Conservation (phyloP, 176 grass and related monocot species). For the Raddia guianensis region DNA sequence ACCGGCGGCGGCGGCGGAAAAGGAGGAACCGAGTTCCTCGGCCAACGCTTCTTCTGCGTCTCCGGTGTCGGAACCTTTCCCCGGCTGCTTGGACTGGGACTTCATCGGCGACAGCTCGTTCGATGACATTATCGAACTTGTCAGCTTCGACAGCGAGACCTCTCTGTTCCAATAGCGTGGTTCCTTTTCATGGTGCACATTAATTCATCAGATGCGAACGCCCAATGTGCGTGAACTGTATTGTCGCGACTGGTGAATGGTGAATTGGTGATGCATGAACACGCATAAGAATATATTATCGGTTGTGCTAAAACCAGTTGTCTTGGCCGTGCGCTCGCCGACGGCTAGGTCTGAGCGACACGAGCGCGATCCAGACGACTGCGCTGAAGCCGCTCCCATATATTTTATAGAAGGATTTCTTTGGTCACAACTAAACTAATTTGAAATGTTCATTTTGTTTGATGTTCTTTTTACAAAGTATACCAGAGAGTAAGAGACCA, state of each 20-base stretch:
- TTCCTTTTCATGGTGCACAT: neutral
- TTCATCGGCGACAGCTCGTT: conserved; percentile 7
- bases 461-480: no score
- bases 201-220: neutral
- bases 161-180: neutral
- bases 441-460: no score
- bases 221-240: neutral
- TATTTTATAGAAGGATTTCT: no score
- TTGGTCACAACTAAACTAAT: no score
- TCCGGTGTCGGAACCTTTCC: neutral
- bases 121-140: neutral
- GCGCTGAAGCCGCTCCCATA: no score
- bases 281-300: no score
- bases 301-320: no score
- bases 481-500: no score
- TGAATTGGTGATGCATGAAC: no score
- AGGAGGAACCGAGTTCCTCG: neutral
- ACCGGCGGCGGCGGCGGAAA: neutral
- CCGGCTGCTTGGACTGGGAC: conserved; percentile 21
- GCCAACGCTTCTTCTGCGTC: neutral
- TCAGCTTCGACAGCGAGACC: neutral
- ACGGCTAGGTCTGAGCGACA: no score
- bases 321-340: no score
- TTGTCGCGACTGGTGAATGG: neutral
- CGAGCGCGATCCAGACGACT: no score